Evolutionary conservation across 176 grass and related monocot species (phyloP).

Genomic region (Oryza coarctata): DNA sequence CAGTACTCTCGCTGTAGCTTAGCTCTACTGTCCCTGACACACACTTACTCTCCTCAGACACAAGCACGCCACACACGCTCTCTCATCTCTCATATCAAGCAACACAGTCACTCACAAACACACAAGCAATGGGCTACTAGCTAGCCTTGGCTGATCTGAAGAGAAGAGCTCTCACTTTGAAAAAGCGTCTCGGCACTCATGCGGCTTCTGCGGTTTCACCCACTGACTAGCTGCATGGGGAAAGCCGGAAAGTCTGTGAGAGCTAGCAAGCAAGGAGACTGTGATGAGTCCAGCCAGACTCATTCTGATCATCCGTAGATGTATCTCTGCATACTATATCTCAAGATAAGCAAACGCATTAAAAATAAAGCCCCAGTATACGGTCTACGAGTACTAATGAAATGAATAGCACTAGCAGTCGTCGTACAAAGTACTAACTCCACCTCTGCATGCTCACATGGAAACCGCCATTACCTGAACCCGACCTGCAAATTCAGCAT

Average conservation of each 20-base stretch:
- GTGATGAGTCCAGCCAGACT: not conserved
- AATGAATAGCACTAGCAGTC: not conserved
- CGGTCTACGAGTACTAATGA: not conserved
- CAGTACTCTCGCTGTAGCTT: slow-evolving; percentile 45
- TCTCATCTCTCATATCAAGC: slow-evolving; percentile 13
- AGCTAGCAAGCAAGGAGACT: slow-evolving; percentile 1
- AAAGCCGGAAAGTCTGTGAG: not conserved
- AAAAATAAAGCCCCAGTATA: not conserved
- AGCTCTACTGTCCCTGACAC: slow-evolving; percentile 34
- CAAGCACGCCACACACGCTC: not conserved
- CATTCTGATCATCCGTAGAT: slow-evolving; percentile 15
- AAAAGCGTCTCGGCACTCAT: slow-evolving; percentile 24
- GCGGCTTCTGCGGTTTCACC: slow-evolving; percentile 39
- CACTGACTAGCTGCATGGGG: not conserved
- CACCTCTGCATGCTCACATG: not conserved
- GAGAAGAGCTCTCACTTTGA: slow-evolving; percentile 11
- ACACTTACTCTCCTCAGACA: slow-evolving; percentile 25
- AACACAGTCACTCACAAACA: slow-evolving; percentile 6
- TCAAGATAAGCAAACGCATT: slow-evolving; percentile 14
- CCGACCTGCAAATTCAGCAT: slow-evolving; percentile 9
- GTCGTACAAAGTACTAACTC: not conserved
- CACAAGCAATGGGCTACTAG: not conserved
- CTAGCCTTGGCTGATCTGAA: not conserved
- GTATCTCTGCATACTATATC: slow-evolving; percentile 3
- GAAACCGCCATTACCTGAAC: not conserved